Percentiles rank a stretch among this genome's conserved stretches.
phyloP scores from a whole-genome alignment of 306 rosid species.

The Prunus padus region DNA sequence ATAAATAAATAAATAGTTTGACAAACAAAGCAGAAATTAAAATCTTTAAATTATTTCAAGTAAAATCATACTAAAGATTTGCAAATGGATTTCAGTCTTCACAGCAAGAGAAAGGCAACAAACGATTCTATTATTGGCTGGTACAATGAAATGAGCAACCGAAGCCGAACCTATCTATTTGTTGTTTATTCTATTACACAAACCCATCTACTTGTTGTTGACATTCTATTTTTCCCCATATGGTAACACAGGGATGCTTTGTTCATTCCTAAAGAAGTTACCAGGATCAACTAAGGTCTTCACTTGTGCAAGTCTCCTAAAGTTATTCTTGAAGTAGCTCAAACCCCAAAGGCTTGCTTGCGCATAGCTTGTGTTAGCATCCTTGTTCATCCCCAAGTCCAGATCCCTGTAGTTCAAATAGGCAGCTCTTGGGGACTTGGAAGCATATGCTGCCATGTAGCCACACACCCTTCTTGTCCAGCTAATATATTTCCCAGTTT shows the following conservation, averaged over 20 bases:
- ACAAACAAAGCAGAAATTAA: too few relatives aligned
- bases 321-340: slow-evolving; percentile 67
- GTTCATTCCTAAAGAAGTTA: slow-evolving; percentile 71
- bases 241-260: slow-evolving; percentile 40
- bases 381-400: slow-evolving; percentile 49
- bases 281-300: slow-evolving; percentile 68
- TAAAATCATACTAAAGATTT: too few relatives aligned
- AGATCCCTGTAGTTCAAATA: slow-evolving; percentile 79
- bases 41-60: too few relatives aligned
- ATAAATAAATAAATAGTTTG: too few relatives aligned
- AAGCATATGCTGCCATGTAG: slow-evolving; percentile 66
- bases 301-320: slow-evolving; percentile 48
- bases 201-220: background rate
- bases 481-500: slow-evolving; percentile 41
- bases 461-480: slow-evolving; percentile 65
- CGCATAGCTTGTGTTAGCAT: too few relatives aligned
- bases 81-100: too few relatives aligned
- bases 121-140: too few relatives aligned
- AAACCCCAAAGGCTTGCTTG: background rate
- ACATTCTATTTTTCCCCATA: background rate
- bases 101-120: too few relatives aligned
- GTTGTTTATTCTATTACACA: background rate
- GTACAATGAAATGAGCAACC: background rate
- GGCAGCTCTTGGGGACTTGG: slow-evolving; percentile 63
- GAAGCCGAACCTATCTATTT: background rate